Conservation (phyloP, 441 rosid species). For the Hura crepitans region DNA sequence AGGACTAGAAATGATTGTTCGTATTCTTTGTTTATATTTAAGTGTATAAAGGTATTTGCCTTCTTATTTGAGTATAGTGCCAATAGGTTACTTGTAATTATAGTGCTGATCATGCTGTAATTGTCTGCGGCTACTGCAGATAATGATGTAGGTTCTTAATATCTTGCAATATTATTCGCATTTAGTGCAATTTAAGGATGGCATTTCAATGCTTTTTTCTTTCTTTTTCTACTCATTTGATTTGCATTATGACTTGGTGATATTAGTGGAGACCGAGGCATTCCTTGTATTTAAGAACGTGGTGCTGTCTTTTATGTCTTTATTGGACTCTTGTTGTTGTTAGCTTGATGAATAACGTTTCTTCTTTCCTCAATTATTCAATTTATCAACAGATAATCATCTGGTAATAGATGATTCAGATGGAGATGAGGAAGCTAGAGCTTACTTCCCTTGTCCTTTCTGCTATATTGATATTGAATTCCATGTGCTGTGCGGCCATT, state of each 20-base stretch:
- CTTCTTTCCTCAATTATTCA: conserved; percentile 7
- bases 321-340: background rate
- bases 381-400: conserved; percentile 34
- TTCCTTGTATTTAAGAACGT: background rate
- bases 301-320: background rate
- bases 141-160: background rate
- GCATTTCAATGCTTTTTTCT: background rate
- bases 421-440: conserved; percentile 50
- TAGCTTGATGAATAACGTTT: conserved; percentile 11
- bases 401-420: conserved; percentile 38
- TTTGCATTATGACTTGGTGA: background rate
- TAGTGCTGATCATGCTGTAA: no score
- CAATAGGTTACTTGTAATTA: background rate
- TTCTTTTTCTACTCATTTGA: background rate
- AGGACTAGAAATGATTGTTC: conserved; percentile 1
- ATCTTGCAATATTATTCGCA: background rate
- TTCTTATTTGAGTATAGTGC: background rate
- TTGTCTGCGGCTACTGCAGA: background rate
- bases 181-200: background rate
- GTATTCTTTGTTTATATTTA: background rate
- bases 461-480: conserved; percentile 53
- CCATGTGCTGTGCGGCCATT: conserved; percentile 43
- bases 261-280: background rate
- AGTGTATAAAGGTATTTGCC: background rate
- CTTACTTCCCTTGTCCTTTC: conserved; percentile 57